phyloP scores from a whole-genome alignment of 2,329 filamentous ascomycete species.

The Colletotrichum ledebouriae region DNA sequence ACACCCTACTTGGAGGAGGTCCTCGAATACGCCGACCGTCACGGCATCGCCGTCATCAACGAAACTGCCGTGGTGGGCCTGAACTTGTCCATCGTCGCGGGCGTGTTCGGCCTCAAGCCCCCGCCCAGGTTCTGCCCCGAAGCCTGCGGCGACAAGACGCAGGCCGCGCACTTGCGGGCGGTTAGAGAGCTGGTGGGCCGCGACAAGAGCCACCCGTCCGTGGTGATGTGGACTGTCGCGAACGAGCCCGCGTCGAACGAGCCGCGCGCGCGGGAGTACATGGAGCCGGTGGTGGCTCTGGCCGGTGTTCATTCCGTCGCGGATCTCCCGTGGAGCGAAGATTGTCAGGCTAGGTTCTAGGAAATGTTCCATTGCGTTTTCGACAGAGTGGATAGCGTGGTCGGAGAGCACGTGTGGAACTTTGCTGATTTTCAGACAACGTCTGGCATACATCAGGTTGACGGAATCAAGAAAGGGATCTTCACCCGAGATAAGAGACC shows the following conservation, averaged over 20 bases:
- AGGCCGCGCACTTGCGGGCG: conserved; percentile 43
- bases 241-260: conserved; percentile 47
- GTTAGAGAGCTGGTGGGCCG: conserved; percentile 46
- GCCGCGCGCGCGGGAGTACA: conserved; percentile 44
- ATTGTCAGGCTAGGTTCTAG: conserved; percentile 47
- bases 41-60: conserved; percentile 49
- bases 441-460: conserved; percentile 42
- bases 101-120: conserved; percentile 28
- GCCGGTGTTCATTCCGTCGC: conserved; percentile 47
- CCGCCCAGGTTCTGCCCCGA: conserved; percentile 44
- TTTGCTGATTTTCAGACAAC: conserved; percentile 47
- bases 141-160: conserved; percentile 41
- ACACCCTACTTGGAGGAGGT: conserved; percentile 49
- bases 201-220: conserved; percentile 48
- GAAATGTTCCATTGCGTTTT: conserved; percentile 50
- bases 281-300: conserved; percentile 46
- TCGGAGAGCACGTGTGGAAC: conserved; percentile 49
- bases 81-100: conserved; percentile 43
- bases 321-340: conserved; percentile 48
- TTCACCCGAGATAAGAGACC: conserved; percentile 46
- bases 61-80: conserved; percentile 49
- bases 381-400: conserved; percentile 46
- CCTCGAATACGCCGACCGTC: conserved; percentile 48
- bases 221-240: conserved; percentile 47
- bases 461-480: conserved; percentile 48